Evolutionary conservation across 495 filamentous ascomycete species (phyloP), one percentile per base, ranked within the genome.

Genomic region (Penicillium taxi): DNA sequence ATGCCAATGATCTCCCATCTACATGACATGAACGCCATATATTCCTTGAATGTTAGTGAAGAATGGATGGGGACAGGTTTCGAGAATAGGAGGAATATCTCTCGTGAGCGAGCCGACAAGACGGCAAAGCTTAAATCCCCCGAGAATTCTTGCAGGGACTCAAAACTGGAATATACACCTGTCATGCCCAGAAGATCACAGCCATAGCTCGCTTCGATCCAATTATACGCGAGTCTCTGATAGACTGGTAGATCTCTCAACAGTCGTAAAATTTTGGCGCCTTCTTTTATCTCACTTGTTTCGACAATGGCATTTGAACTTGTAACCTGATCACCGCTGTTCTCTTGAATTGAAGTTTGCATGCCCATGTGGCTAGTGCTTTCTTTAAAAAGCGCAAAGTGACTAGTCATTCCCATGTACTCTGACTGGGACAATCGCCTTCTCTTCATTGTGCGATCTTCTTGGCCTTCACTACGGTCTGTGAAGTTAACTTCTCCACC

Each of bases 1-100:
- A 40, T 18, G 13, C 35, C 35, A 9, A 37, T 16, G 12, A 37
- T 37, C 25, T 37, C 35, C 35, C 35, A 37, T 23, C 37, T 27
- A 18, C 18, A 41, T 2, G 33, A 33, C 22, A 35, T 24, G 2
- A 15, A 27, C 22, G 31, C 12, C 26, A 37, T 37, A 26, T 9
- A 37, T 14, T 37, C 24, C 5, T 18, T 20, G 9, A 37, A 22
- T n/a, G 24, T 37, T 7, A 29, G 0, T 13, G 35, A 37, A 6
- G 35, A 21, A 15, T 20, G 17, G 1, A 37, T n/a, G 6, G 15
- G 35, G 4, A 29, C 16, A 6, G 15, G 35, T 0, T 16, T 14
- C 0, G 25, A 20, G n/a, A 29, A 37, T 9, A 20, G 0, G 5
- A 12, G n/a, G 17, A 37, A 37, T 5, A 28, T 37, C n/a, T 37